A percentile compares a stretch with the other conserved stretches of the same genome.
Evolutionary conservation across 352 stramenopile genomes (phyloP).

Genomic region (Phytophthora pistaciae): DNA sequence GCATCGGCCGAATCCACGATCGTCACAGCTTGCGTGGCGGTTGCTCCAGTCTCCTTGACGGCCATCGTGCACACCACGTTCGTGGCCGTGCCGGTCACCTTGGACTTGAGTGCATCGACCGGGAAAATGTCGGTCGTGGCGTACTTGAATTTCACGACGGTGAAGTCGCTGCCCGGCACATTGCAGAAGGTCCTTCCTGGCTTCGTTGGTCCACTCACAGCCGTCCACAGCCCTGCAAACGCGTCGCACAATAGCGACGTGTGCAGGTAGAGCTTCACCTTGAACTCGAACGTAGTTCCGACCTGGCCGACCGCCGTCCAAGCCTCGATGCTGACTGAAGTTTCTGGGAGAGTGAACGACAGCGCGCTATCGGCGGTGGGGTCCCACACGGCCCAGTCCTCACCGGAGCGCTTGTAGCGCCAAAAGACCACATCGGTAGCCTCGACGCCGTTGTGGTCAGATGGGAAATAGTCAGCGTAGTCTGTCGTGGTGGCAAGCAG

Average conservation of each 20-base stretch:
- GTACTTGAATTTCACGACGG: slow-evolving; percentile 20
- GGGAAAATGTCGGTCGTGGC: slow-evolving; percentile 12
- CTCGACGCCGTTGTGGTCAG: neutral
- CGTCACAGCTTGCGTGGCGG: neutral
- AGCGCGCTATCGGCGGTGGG: neutral
- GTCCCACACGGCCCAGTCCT: slow-evolving; percentile 21
- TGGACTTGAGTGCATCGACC: neutral
- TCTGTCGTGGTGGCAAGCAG: slow-evolving; percentile 3
- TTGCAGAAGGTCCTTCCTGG: neutral
- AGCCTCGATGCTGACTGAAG: slow-evolving; percentile 53
- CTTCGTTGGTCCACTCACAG: neutral
- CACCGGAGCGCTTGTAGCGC: slow-evolving; percentile 45
- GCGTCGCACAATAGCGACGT: slow-evolving; percentile 24
- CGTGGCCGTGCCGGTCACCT: slow-evolving; percentile 1
- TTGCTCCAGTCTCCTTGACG: neutral
- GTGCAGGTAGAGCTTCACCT: slow-evolving; percentile 49
- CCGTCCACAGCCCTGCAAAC: slow-evolving; percentile 14
- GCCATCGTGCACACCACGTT: slow-evolving; percentile 1
- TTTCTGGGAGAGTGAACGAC: slow-evolving; percentile 33
- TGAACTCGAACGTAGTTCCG: slow-evolving; percentile 28
- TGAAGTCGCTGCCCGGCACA: slow-evolving; percentile 33
- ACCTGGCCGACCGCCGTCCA: slow-evolving; percentile 58
- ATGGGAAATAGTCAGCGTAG: neutral
- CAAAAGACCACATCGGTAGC: slow-evolving; percentile 45
- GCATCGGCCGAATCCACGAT: too few species aligned